Percentiles rank a stretch among this genome's conserved stretches.
Evolutionary conservation across 352 stramenopile genomes (phyloP).

Genomic region (Blastocystis hominis): DNA sequence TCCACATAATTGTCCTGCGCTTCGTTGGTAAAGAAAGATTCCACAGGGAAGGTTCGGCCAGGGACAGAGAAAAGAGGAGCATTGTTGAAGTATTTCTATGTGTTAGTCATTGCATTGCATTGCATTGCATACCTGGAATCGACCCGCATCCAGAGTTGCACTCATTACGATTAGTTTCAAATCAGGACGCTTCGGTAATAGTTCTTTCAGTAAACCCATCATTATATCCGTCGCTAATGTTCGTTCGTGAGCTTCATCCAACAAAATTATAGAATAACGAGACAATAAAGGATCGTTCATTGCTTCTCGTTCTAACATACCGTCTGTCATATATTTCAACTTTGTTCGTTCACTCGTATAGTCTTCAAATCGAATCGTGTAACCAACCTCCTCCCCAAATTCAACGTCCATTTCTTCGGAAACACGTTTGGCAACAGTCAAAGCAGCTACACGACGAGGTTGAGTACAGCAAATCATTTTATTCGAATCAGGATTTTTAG

Average conservation of each 20-base stretch:
- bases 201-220: constrained; percentile 93
- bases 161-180: constrained; percentile 96
- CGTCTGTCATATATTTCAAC: constrained; percentile 79
- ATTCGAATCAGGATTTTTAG: constrained; percentile 47
- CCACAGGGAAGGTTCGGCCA: constrained; percentile 90
- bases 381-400: constrained; percentile 90
- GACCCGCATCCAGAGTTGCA: constrained; percentile 94
- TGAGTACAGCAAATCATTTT: constrained; percentile 88
- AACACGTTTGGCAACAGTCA: constrained; percentile 90
- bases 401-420: constrained; percentile 95
- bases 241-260: constrained; percentile 95
- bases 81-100: constrained; percentile 80
- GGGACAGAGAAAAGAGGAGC: constrained; percentile 85
- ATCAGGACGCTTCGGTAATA: constrained; percentile 81
- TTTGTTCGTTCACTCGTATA: constrained; percentile 70
- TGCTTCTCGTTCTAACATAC: constrained; percentile 91
- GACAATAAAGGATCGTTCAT: constrained; percentile 86
- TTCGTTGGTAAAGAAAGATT: constrained; percentile 76
- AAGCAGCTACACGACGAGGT: constrained; percentile 89
- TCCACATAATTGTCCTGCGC: constrained; percentile 95
- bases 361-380: constrained; percentile 98
- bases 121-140: constrained; percentile 70
- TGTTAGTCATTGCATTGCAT: background rate
- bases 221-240: constrained; percentile 93
- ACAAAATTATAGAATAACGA: constrained; percentile 73